Conservation (phyloP, 345 rosid species). For the Sisymbrium irio region DNA sequence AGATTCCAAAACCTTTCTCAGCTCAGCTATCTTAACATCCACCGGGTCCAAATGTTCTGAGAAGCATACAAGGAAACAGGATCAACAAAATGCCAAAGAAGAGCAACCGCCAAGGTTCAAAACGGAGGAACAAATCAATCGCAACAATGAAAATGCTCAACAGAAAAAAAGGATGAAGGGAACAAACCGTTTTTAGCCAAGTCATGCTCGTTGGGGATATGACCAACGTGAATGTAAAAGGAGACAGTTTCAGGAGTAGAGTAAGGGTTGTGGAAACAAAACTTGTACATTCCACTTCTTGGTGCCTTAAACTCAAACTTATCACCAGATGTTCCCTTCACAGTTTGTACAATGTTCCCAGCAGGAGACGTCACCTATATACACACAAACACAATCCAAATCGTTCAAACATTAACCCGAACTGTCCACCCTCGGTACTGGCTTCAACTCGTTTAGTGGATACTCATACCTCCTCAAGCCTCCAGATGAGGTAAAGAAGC, state of each 20-base stretch:
- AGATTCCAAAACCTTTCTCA: no score
- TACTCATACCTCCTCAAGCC: conserved; percentile 80
- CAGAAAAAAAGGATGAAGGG: background rate
- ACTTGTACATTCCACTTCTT: conserved; percentile 93
- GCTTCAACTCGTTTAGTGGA: conserved; percentile 83
- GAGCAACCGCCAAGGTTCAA: no score
- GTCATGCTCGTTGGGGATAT: conserved; percentile 88
- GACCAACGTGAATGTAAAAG: conserved; percentile 91
- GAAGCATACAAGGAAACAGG: conserved; percentile 12
- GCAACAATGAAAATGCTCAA: no score
- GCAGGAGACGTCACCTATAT: conserved; percentile 87
- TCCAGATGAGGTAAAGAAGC: conserved; percentile 90
- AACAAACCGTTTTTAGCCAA: conserved; percentile 90
- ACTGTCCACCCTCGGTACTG: conserved; percentile 90
- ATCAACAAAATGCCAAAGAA: no score
- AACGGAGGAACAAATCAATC: no score
- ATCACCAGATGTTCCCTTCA: conserved; percentile 92
- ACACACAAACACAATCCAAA: background rate
- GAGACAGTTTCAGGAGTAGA: conserved; percentile 96
- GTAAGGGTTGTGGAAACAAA: conserved; percentile 90
- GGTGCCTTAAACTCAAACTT: conserved; percentile 93
- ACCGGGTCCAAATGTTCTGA: conserved; percentile 90
- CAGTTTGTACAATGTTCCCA: conserved; percentile 59
- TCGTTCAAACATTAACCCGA: conserved; percentile 18
- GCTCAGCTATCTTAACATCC: no score